Percentiles rank a stretch among this genome's conserved stretches.
Conservation (phyloP, 441 rosid species). For the Sinapis alba region DNA sequence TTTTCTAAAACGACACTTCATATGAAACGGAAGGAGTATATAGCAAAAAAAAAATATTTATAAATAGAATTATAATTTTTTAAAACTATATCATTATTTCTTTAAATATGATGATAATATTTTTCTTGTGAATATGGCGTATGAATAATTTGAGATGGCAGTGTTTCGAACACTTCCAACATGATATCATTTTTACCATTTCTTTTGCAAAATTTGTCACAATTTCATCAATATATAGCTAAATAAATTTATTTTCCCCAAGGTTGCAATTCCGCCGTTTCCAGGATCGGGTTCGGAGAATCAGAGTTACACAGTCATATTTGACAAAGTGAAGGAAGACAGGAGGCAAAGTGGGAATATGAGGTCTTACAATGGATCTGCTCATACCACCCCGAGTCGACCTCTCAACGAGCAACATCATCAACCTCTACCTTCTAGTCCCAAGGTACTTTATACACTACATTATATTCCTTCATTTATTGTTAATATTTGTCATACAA, state of each 20-base stretch:
- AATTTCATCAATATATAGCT: background rate
- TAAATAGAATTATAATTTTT: too few relatives aligned
- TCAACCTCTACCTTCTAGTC: conserved; percentile 30
- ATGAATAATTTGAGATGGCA: background rate
- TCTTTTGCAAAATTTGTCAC: background rate
- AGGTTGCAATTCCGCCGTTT: conserved; percentile 37
- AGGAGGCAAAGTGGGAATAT: conserved; percentile 13
- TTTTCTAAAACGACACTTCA: too few relatives aligned
- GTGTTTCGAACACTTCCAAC: background rate
- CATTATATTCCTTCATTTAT: background rate
- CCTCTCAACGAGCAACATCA: conserved; percentile 24
- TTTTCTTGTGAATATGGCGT: too few relatives aligned
- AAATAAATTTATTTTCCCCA: background rate
- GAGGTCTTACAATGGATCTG: conserved; percentile 11
- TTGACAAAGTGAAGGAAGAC: conserved; percentile 37
- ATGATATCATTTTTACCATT: background rate
- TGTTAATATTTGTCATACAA: background rate
- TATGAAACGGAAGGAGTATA: too few relatives aligned
- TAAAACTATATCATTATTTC: too few relatives aligned
- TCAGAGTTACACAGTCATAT: conserved; percentile 37
- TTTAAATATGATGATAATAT: too few relatives aligned
- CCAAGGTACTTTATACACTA: conserved; percentile 25
- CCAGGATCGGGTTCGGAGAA: conserved; percentile 30
- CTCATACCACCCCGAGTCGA: conserved; percentile 27
- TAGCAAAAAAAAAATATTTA: background rate